These are phyloP conservation scores for Taphrina sp. DNA, from an alignment of 1,139 yeast genomes.

Conservation along the genomic window DNA sequence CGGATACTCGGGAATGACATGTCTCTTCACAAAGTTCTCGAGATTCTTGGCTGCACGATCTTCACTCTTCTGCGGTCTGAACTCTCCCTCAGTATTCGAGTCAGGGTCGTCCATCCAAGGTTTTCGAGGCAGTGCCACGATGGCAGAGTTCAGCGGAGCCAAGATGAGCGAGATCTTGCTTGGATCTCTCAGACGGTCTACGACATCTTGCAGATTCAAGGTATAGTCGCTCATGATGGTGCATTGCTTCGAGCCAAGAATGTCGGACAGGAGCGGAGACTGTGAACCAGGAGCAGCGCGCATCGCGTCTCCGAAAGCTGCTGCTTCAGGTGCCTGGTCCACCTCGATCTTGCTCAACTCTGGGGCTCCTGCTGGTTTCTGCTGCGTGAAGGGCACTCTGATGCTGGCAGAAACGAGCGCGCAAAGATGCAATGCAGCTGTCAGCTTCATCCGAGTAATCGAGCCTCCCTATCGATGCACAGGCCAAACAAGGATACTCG, in stretches of 20 bases:
- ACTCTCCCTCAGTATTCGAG: conserved; percentile 35
- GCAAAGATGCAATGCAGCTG: neutral
- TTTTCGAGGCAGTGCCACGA: conserved; percentile 41
- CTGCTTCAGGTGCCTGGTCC: too few species aligned
- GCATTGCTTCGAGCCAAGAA: conserved; percentile 26
- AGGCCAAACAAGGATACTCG: too few species aligned
- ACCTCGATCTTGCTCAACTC: too few species aligned
- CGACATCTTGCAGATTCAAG: conserved; percentile 4
- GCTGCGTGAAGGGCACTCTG: neutral
- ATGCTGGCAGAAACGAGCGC: neutral
- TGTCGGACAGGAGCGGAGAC: conserved; percentile 16
- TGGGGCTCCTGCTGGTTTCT: too few species aligned
- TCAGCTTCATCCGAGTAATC: too few species aligned
- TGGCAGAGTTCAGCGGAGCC: conserved; percentile 45
- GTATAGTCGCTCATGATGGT: conserved; percentile 29
- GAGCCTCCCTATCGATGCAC: too few species aligned
- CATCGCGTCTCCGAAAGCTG: too few species aligned
- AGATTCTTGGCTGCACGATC: conserved; percentile 41
- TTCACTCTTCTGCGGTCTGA: conserved; percentile 40
- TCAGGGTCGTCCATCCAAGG: conserved; percentile 46
- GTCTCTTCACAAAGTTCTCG: conserved; percentile 42
- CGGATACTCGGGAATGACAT: conserved; percentile 39
- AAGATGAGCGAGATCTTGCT: conserved; percentile 42
- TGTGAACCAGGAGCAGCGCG: too few species aligned
- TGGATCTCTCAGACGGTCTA: conserved; percentile 41